These are phyloP conservation scores for Senna tora DNA, from an alignment of 306 rosid genomes.

Conservation along the genomic window DNA sequence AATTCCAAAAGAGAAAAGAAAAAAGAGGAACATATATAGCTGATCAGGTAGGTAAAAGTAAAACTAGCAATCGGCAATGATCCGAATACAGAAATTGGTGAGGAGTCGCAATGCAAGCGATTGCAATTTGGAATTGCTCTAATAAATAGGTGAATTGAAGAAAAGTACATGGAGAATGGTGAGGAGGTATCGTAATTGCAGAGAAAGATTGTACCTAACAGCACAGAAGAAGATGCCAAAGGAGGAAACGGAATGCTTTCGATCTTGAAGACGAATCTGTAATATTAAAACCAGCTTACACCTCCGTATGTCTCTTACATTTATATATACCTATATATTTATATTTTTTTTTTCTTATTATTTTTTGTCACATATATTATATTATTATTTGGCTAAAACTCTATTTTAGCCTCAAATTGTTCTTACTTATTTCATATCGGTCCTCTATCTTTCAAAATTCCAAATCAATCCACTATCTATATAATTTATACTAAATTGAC, in stretches of 20 bases:
- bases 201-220: constrained; percentile 7
- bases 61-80: not conserved
- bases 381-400: too few relatives aligned
- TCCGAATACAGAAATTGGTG: not conserved
- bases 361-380: too few relatives aligned
- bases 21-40: not conserved
- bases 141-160: not conserved
- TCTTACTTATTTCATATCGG: too few relatives aligned
- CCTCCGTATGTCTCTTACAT: not conserved
- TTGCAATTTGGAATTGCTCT: not conserved
- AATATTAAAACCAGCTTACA: not conserved
- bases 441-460: too few relatives aligned
- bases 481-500: too few relatives aligned
- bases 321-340: too few relatives aligned
- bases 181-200: not conserved
- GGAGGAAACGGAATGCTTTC: not conserved
- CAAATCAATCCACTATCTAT: too few relatives aligned
- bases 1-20: too few relatives aligned
- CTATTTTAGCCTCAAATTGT: too few relatives aligned
- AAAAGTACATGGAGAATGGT: not conserved
- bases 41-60: not conserved
- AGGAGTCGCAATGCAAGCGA: not conserved
- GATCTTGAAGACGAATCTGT: constrained; percentile 1
- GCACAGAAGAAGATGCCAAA: not conserved
- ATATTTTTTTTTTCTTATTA: too few relatives aligned